Base-by-base conservation (phyloP, 2,329 filamentous ascomycete genomes). In the Bretziella fagacearum region DNA sequence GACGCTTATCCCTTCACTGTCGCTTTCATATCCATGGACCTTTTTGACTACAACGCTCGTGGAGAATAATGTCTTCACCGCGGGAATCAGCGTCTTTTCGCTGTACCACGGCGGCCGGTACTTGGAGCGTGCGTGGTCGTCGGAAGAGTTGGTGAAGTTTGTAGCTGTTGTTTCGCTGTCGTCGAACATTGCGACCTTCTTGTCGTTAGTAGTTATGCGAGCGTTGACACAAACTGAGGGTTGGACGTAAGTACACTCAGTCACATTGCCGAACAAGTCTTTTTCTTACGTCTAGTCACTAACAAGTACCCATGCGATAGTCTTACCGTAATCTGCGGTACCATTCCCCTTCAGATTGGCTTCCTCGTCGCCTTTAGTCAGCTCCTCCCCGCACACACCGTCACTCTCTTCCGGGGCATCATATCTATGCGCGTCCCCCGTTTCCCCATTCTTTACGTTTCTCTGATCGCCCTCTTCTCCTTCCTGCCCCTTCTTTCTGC, bases 341-440 rank as follows among this genome's bases (percentile, higher is more conserved):
- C 86, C 47, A 80, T 94, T 53, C 79, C 87, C 13, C 70, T 95
- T 49, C 89, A 95, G 62, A 86, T 91, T 40, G 80, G 83, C 52
- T 96, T 96, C 66, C 81, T 98, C 52, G 84, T 96, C 56, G 84
- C 89, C 47, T 94, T 96, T 65, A 96, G 93, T 65, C 91, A 98
- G 64, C 83, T 98, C 43, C 82, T 96, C 29, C 91, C 91, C 18
- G 87, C 94, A 52, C 91, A 98, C 63, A 98, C 91, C 8, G 89
- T 96, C 46, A 91, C 89, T 3, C 75, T 98, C 50, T 89, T 94
- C 66, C 81, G 82, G 53, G 86, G 86, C 53, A 67, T 94, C 52
- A 61, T 96, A 50, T 93, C 91, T 51, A 77, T 96, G 61, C 83
- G 89, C 55, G 86, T 98, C 47, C 77, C 77, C 15, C 67, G 73